phyloP scores from a whole-genome alignment of 805 yeast species.

The Metschnikowia shivogae region DNA sequence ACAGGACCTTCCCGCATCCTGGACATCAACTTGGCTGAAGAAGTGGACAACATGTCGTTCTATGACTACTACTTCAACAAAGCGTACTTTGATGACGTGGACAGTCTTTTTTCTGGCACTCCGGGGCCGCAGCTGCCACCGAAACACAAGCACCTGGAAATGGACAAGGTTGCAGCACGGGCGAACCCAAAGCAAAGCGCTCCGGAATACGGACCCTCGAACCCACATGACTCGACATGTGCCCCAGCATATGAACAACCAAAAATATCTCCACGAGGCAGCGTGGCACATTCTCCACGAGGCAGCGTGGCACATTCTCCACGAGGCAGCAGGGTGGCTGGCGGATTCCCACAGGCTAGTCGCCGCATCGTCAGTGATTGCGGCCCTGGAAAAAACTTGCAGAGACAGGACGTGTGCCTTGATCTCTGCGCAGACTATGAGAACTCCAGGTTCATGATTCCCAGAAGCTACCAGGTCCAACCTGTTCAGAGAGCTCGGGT shows the following conservation, averaged over 20 bases:
- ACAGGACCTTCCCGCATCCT: conserved; percentile 2
- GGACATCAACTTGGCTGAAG: conserved; percentile 4
- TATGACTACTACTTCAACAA: conserved; percentile 3
- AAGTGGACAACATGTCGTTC: conserved; percentile 4
- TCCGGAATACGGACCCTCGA: too few species aligned
- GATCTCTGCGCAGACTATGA: conserved; percentile 19
- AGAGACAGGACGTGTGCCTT: conserved; percentile 10
- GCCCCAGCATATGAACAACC: too few species aligned
- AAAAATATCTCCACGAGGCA: too few species aligned
- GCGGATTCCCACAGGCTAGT: neutral
- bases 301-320: neutral
- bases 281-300: neutral
- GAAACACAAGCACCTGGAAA: too few species aligned
- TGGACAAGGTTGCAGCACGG: too few species aligned
- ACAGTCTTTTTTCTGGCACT: neutral
- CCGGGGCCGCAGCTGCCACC: neutral
- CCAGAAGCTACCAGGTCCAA: conserved; percentile 4
- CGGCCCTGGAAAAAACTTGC: neutral
- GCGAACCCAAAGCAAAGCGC: too few species aligned
- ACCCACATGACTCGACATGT: too few species aligned
- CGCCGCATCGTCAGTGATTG: neutral
- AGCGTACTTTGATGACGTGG: conserved; percentile 1
- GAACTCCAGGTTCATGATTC: conserved; percentile 18
- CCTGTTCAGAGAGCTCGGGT: neutral
- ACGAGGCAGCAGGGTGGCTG: neutral